These are phyloP conservation scores for Mallotus nudiflorus DNA, from an alignment of 345 rosid genomes.

Conservation along the genomic window DNA sequence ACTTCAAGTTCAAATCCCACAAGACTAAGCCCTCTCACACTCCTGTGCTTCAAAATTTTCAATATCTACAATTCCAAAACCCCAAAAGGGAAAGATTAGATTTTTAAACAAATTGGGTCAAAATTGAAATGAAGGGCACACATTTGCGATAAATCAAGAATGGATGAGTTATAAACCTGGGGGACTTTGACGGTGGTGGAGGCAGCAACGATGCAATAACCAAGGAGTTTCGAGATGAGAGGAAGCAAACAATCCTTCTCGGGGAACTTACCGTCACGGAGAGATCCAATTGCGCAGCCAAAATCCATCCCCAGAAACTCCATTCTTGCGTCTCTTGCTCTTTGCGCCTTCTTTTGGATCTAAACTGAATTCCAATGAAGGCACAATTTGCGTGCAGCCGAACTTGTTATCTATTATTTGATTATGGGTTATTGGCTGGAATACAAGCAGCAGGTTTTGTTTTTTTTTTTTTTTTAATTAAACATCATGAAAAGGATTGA, in stretches of 20 bases:
- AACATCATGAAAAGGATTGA: too few species aligned
- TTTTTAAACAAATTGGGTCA: neutral
- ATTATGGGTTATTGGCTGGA: too few species aligned
- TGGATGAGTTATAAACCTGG: constrained; percentile 41
- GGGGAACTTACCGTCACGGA: constrained; percentile 58
- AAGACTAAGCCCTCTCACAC: constrained; percentile 81
- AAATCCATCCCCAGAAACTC: constrained; percentile 70
- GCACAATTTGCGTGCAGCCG: too few species aligned
- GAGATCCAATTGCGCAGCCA: constrained; percentile 71
- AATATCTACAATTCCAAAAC: constrained; percentile 50
- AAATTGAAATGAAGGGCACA: neutral
- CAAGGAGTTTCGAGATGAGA: constrained; percentile 92
- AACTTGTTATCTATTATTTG: too few species aligned
- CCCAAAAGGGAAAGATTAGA: neutral
- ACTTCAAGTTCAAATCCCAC: constrained; percentile 88
- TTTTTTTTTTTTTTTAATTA: too few species aligned
- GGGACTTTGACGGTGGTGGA: constrained; percentile 97
- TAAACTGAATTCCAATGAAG: neutral
- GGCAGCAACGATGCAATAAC: constrained; percentile 85
- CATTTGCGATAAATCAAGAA: neutral
- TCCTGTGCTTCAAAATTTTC: constrained; percentile 75
- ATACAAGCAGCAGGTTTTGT: too few species aligned
- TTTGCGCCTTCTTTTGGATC: neutral
- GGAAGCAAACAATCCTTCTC: constrained; percentile 80
- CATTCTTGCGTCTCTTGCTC: constrained; percentile 27